These are phyloP conservation scores for Globisporangium carolinianum DNA, from an alignment of 352 stramenopile species.

Conservation along the genomic window DNA sequence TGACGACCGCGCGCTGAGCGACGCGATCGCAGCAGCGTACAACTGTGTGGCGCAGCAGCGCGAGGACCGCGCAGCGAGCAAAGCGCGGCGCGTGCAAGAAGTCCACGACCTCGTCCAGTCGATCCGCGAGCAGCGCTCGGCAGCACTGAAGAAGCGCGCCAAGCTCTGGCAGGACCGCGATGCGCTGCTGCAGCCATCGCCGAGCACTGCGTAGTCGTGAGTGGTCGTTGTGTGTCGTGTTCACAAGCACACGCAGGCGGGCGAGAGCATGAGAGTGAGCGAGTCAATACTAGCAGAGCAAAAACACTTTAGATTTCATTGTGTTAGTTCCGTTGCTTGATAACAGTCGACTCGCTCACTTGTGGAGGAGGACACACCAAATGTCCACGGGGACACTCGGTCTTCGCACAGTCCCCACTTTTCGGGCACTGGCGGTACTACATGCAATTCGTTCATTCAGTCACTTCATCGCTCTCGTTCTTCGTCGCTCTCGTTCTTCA, in stretches of 20 bases:
- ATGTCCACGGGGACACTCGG: background rate
- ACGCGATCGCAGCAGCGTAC: constrained; percentile 22
- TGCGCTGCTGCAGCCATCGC: constrained; percentile 2
- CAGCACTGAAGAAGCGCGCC: constrained; percentile 24
- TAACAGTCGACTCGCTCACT: constrained; percentile 5
- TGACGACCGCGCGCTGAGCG: constrained; percentile 20
- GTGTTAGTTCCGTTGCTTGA: constrained; percentile 7
- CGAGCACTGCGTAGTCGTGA: background rate
- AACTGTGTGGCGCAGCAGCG: constrained; percentile 21
- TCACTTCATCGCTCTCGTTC: constrained; percentile 15
- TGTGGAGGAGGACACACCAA: background rate
- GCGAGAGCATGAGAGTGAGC: too few species aligned
- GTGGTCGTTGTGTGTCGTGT: background rate
- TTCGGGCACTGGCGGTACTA: background rate
- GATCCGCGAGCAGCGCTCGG: constrained; percentile 27
- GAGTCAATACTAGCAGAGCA: too few species aligned
- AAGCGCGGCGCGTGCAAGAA: constrained; percentile 26
- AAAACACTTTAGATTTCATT: constrained; percentile 12
- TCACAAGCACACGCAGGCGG: background rate
- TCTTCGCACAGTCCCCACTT: background rate
- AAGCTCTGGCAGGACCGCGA: constrained; percentile 21
- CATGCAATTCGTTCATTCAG: constrained; percentile 1
- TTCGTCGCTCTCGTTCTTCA: constrained; percentile 1
- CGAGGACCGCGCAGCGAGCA: constrained; percentile 19
- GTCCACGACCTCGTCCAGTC: constrained; percentile 24